These are phyloP conservation scores for Metarhizium robertsii DNA, from an alignment of 2,329 filamentous ascomycete genomes.

Conservation along the genomic window DNA sequence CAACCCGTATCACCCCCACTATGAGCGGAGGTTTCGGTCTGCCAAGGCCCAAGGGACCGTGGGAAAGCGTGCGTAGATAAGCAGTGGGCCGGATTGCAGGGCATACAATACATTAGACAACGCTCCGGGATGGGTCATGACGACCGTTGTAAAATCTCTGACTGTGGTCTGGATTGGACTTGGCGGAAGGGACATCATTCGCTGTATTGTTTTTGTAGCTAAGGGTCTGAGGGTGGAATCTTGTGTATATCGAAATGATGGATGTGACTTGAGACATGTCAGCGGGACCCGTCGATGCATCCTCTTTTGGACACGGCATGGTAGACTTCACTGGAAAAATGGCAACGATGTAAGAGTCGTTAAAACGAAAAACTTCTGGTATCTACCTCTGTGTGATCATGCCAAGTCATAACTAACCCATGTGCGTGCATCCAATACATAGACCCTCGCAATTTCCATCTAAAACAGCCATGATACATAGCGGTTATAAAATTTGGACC, in stretches of 20 bases:
- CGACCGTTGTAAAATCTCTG: no score
- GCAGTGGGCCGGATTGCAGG: neutral
- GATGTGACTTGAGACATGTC: no score
- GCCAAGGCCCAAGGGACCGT: neutral
- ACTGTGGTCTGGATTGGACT: no score
- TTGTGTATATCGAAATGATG: no score
- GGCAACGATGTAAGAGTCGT: neutral
- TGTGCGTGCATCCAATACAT: neutral
- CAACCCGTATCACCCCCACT: neutral
- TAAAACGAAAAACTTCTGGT: neutral
- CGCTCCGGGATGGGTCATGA: no score
- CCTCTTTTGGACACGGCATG: neutral
- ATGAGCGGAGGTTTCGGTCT: neutral
- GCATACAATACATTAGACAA: no score
- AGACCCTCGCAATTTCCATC: neutral
- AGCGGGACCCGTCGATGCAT: no score
- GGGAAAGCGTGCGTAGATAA: neutral
- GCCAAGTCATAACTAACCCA: neutral
- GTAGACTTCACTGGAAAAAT: neutral
- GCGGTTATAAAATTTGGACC: conserved; percentile 26
- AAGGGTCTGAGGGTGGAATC: no score
- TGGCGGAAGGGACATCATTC: no score
- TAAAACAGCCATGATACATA: conserved; percentile 30
- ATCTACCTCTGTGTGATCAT: neutral
- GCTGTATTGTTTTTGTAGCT: no score